These are phyloP conservation scores for Earliella scabrosa DNA, from an alignment of 1,284 basidiomycete genomes.

Conservation along the genomic window DNA sequence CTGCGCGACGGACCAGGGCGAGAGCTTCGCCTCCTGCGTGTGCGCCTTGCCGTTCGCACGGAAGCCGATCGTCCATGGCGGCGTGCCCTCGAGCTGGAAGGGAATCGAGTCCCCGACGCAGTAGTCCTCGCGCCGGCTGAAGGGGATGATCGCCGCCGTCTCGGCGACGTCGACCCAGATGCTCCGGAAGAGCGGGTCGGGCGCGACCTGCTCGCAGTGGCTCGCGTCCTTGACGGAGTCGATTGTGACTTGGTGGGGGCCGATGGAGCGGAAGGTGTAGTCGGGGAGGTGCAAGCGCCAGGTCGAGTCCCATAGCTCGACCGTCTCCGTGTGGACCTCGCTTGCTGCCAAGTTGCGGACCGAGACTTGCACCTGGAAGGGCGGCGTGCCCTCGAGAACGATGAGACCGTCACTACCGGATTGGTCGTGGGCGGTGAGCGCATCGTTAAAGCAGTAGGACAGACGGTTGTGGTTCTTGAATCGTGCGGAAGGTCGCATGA, in stretches of 20 bases:
- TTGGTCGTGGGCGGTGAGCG: slow-evolving; percentile 57
- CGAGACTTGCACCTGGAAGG: slow-evolving; percentile 80
- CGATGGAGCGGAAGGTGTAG: slow-evolving; percentile 77
- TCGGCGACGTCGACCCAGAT: slow-evolving; percentile 92
- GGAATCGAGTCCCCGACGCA: slow-evolving; percentile 92
- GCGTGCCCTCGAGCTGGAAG: slow-evolving; percentile 92
- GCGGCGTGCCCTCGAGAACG: slow-evolving; percentile 79
- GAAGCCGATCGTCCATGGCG: slow-evolving; percentile 97
- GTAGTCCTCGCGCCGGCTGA: slow-evolving; percentile 79
- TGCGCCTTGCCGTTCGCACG: slow-evolving; percentile 79
- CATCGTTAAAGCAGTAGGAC: slow-evolving; percentile 79
- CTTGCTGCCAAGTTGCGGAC: slow-evolving; percentile 78
- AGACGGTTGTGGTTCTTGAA: slow-evolving; percentile 73
- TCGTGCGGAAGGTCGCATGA: slow-evolving; percentile 74
- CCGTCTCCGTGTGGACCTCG: slow-evolving; percentile 58
- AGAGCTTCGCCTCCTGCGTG: slow-evolving; percentile 75
- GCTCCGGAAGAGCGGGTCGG: slow-evolving; percentile 65
- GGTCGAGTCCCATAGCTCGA: slow-evolving; percentile 60
- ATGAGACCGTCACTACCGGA: slow-evolving; percentile 65
- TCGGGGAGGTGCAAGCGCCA: slow-evolving; percentile 82
- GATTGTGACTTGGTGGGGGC: slow-evolving; percentile 81
- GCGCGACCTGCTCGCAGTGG: slow-evolving; percentile 74
- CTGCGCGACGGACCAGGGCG: slow-evolving; percentile 84
- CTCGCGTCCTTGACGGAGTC: slow-evolving; percentile 79
- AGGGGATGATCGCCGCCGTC: slow-evolving; percentile 89